phyloP scores from a whole-genome alignment of 768 basidiomycete species.

The Podaxis sp. region DNA sequence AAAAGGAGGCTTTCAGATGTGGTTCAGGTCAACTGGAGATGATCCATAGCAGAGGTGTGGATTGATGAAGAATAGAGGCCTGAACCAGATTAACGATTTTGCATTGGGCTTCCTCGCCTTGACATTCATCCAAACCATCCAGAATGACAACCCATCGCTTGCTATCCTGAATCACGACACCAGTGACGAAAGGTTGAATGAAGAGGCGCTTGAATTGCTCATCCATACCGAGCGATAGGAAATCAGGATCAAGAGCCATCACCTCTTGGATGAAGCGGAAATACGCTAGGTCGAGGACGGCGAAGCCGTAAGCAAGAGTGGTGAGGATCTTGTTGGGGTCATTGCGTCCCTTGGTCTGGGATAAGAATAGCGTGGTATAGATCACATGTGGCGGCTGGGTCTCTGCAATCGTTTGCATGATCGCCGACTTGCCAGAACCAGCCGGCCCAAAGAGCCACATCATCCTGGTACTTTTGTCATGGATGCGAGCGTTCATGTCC shows the following conservation, averaged over 20 bases:
- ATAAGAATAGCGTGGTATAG: background rate
- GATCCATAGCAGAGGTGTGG: background rate
- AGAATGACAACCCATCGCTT: background rate
- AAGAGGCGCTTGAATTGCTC: background rate
- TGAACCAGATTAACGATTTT: background rate
- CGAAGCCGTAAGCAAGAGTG: background rate
- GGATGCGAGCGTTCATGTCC: background rate
- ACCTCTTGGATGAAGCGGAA: background rate
- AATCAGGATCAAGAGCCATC: background rate
- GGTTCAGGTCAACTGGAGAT: background rate
- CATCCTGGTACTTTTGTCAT: background rate
- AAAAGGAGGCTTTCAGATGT: too few relatives aligned
- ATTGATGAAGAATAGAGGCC: background rate
- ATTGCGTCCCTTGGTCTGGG: background rate
- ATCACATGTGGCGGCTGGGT: background rate
- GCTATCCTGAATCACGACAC: background rate
- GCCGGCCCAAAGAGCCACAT: background rate
- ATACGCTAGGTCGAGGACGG: background rate
- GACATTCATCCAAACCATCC: conserved; percentile 6
- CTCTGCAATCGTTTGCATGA: background rate
- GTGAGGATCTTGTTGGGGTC: background rate
- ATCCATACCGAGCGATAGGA: background rate
- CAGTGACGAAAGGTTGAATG: background rate
- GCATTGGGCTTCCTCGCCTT: background rate
- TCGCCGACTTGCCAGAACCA: background rate